Evolutionary conservation across 352 stramenopile genomes (phyloP).

Genomic region (Globisporangium perplexum): DNA sequence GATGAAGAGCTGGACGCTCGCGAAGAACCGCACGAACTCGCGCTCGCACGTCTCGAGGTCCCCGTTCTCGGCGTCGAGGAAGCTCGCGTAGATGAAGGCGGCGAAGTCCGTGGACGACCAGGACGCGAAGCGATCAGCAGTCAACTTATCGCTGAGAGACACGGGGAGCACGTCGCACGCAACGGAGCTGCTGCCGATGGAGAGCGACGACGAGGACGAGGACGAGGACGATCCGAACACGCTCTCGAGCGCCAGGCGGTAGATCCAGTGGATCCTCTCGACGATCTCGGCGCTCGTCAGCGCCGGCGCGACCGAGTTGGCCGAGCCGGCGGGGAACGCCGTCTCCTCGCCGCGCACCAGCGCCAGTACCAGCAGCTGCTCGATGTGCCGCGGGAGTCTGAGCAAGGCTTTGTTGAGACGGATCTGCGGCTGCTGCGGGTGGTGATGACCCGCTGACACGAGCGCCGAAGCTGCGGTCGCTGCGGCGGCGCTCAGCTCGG

Average conservation of each 20-base stretch:
- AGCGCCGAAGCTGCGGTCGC: not conserved
- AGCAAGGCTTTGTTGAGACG: constrained; percentile 21
- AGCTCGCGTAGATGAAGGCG: constrained; percentile 22
- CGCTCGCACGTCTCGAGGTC: constrained; percentile 20
- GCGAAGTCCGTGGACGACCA: constrained; percentile 27
- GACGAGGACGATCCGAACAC: constrained; percentile 3
- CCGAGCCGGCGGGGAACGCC: constrained; percentile 12
- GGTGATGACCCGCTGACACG: not conserved
- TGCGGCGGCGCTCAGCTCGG: not conserved
- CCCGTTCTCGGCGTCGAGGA: constrained; percentile 20
- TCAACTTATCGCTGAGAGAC: not conserved
- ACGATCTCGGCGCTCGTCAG: constrained; percentile 28
- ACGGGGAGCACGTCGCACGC: constrained; percentile 5
- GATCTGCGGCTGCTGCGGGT: constrained; percentile 17
- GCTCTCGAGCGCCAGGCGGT: constrained; percentile 16
- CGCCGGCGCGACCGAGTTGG: constrained; percentile 16
- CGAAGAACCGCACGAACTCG: constrained; percentile 30
- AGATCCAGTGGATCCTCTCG: constrained; percentile 28
- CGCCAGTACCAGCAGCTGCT: constrained; percentile 21
- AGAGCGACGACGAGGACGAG: not conserved
- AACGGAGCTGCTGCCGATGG: not conserved
- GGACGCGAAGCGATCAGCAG: constrained; percentile 4
- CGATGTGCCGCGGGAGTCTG: constrained; percentile 32
- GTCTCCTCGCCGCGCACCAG: not conserved
- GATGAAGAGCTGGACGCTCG: constrained; percentile 30